Conservation (phyloP, 192 early-diverging fungal genomes). For the Backusella macrospora region DNA sequence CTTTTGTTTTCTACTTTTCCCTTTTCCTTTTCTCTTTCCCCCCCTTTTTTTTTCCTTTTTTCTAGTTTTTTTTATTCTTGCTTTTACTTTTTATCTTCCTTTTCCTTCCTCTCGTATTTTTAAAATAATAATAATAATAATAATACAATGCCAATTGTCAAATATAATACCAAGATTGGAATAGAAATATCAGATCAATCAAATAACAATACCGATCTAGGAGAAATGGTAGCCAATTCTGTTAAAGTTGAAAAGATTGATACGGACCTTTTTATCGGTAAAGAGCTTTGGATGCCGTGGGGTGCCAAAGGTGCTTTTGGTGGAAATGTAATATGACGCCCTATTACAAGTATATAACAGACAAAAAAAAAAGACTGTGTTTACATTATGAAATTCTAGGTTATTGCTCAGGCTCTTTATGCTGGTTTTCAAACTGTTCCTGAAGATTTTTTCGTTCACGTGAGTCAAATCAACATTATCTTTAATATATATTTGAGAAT, state of each 20-base stretch:
- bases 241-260: background rate
- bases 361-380: too few species aligned
- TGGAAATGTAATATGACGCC: background rate
- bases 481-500: background rate
- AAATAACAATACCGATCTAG: background rate
- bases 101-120: too few species aligned
- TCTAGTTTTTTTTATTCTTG: too few species aligned
- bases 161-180: background rate
- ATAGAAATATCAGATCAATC: background rate
- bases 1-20: too few species aligned
- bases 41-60: too few species aligned
- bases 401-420: slow-evolving; percentile 5
- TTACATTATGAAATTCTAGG: background rate
- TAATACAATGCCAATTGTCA: background rate
- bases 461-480: background rate
- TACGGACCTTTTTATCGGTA: background rate
- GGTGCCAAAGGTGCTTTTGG: background rate
- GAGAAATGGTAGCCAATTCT: background rate
- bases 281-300: background rate
- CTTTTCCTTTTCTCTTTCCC: too few species aligned
- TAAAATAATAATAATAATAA: too few species aligned
- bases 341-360: too few species aligned
- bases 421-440: slow-evolving; percentile 6
- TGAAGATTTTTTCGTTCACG: slow-evolving; percentile 3
- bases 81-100: too few species aligned